Percentiles rank a stretch among this genome's conserved stretches.
Conservation (phyloP, 2,329 filamentous ascomycete genomes). For the Gnomoniopsis sp. region DNA sequence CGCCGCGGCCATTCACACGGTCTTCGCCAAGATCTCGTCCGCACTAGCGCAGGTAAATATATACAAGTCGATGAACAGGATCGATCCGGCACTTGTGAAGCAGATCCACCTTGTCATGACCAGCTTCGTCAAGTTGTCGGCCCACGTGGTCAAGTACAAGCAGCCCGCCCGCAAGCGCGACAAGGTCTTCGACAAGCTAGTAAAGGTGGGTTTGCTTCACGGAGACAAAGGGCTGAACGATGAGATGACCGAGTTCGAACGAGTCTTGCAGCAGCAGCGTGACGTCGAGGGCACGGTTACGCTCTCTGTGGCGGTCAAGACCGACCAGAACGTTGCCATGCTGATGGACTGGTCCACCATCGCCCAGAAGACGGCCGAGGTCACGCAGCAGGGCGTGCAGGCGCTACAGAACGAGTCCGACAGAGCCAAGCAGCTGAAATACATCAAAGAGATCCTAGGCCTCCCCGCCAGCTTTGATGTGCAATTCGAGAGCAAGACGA, state of each 20-base stretch:
- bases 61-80: slow-evolving; percentile 21
- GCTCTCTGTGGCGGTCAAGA: slow-evolving; percentile 4
- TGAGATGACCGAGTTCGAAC: slow-evolving; percentile 22
- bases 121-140: slow-evolving; percentile 26
- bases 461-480: slow-evolving; percentile 20
- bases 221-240: slow-evolving; percentile 21
- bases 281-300: slow-evolving; percentile 25
- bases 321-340: neutral
- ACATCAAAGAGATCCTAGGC: slow-evolving; percentile 21
- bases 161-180: slow-evolving; percentile 23
- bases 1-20: slow-evolving; percentile 21
- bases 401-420: slow-evolving; percentile 19
- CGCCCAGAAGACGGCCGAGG: slow-evolving; percentile 17
- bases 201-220: too few species aligned
- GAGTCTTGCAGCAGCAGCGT: slow-evolving; percentile 19
- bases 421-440: slow-evolving; percentile 20
- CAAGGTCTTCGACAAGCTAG: too few species aligned
- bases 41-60: slow-evolving; percentile 25
- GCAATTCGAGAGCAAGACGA: slow-evolving; percentile 22
- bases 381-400: slow-evolving; percentile 20
- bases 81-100: slow-evolving; percentile 19
- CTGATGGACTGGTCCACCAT: slow-evolving; percentile 7
- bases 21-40: slow-evolving; percentile 22
- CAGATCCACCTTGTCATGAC: slow-evolving; percentile 22
- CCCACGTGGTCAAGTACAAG: slow-evolving; percentile 26